Percentiles rank a stretch among this genome's conserved stretches.
These are phyloP conservation scores for Coelastrella sp. DNA, from an alignment of 139 green algal species.

Conservation along the genomic window DNA sequence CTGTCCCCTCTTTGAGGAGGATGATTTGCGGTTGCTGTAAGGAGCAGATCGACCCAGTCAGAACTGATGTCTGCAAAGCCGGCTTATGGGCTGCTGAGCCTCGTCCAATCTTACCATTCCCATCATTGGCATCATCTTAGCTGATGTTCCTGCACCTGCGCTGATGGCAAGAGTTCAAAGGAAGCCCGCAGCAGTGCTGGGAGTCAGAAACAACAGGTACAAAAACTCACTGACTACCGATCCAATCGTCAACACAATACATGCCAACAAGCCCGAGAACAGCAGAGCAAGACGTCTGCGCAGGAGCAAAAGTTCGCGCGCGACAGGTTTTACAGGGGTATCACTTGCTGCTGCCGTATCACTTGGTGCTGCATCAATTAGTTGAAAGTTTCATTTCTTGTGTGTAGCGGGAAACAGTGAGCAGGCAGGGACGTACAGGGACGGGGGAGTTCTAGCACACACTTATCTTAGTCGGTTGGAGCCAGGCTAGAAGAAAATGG, in stretches of 20 bases:
- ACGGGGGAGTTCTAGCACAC: background rate
- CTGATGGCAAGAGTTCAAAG: background rate
- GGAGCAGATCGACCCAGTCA: background rate
- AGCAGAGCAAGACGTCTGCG: background rate
- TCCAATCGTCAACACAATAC: background rate
- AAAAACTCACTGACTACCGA: no score
- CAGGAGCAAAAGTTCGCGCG: background rate
- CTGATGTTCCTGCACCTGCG: background rate
- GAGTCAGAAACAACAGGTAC: background rate
- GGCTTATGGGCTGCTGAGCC: background rate
- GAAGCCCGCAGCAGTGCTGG: background rate
- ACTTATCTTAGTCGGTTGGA: no score
- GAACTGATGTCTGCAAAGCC: background rate
- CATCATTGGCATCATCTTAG: constrained; percentile 51
- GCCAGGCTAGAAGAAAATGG: background rate
- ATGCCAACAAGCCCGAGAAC: background rate
- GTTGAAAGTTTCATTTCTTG: no score
- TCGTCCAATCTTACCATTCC: constrained; percentile 19
- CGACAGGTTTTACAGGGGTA: no score
- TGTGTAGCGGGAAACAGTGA: no score
- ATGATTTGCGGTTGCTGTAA: constrained; percentile 98
- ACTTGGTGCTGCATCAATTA: no score
- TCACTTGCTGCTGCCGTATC: no score
- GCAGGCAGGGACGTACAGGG: background rate
- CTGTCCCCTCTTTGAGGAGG: constrained; percentile 97